phyloP scores from a whole-genome alignment of 1,284 basidiomycete species.

The Sanghuangporus sanghuang region DNA sequence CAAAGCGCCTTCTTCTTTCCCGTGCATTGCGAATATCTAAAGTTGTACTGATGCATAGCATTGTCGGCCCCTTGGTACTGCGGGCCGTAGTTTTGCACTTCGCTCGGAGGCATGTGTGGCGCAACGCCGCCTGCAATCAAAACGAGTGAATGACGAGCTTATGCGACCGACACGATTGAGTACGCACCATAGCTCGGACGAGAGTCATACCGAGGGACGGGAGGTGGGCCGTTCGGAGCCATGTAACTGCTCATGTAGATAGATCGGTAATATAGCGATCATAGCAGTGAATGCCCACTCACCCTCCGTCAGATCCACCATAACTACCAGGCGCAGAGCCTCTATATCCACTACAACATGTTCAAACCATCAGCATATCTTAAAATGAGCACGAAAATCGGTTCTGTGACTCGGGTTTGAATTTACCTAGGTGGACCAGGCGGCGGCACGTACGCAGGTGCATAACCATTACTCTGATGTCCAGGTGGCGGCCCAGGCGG shows the following conservation, averaged over 20 bases:
- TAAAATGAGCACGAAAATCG: background rate
- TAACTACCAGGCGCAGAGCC: background rate
- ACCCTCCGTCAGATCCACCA: slow-evolving; percentile 19
- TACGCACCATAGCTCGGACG: slow-evolving; percentile 13
- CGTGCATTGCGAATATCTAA: slow-evolving; percentile 83
- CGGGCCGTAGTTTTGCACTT: slow-evolving; percentile 66
- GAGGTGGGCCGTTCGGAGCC: slow-evolving; percentile 15
- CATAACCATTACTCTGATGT: slow-evolving; percentile 30
- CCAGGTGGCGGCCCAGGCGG: slow-evolving; percentile 24
- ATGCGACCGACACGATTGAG: background rate
- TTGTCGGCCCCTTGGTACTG: slow-evolving; percentile 48
- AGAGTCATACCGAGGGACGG: slow-evolving; percentile 17
- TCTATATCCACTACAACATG: background rate
- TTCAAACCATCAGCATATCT: background rate
- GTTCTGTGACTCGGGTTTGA: background rate
- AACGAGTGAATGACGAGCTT: background rate
- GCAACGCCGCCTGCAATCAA: slow-evolving; percentile 28
- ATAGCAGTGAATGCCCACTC: background rate
- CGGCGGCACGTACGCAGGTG: slow-evolving; percentile 29
- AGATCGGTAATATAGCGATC: background rate
- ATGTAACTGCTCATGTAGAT: background rate
- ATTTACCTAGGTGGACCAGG: slow-evolving; percentile 15
- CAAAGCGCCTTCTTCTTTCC: slow-evolving; percentile 79
- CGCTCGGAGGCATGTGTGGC: slow-evolving; percentile 53
- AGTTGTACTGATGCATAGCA: slow-evolving; percentile 37